These are phyloP conservation scores for Wolfiporia cocos DNA, from an alignment of 1,284 basidiomycete species.

Conservation along the genomic window DNA sequence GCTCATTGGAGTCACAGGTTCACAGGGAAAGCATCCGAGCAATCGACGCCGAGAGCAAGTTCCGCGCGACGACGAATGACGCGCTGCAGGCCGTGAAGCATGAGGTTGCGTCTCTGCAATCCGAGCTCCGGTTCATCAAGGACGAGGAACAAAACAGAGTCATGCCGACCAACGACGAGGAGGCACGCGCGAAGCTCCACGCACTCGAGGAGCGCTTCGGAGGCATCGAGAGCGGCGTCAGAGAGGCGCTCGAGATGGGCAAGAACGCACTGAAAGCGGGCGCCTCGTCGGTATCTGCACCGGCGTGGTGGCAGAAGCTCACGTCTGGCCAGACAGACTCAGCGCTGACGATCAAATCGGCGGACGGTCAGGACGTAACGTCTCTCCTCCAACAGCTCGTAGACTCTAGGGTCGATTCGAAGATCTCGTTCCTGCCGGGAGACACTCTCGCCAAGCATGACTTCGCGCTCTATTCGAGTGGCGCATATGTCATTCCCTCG, in stretches of 20 bases:
- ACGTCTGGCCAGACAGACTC: slow-evolving; percentile 34
- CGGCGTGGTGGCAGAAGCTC: slow-evolving; percentile 57
- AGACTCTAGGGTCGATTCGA: slow-evolving; percentile 63
- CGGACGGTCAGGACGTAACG: slow-evolving; percentile 74
- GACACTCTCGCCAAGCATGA: slow-evolving; percentile 81
- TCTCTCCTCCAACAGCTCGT: slow-evolving; percentile 69
- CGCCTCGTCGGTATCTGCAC: slow-evolving; percentile 27
- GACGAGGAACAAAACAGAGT: slow-evolving; percentile 20
- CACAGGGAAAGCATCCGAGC: slow-evolving; percentile 46
- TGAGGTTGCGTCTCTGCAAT: slow-evolving; percentile 50
- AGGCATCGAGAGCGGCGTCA: slow-evolving; percentile 60
- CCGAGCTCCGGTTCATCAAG: slow-evolving; percentile 36
- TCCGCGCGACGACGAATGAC: slow-evolving; percentile 37
- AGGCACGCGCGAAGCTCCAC: slow-evolving; percentile 47
- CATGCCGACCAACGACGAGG: slow-evolving; percentile 44
- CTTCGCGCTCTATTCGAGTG: slow-evolving; percentile 81
- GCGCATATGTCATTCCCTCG: slow-evolving; percentile 75
- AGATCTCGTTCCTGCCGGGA: slow-evolving; percentile 61
- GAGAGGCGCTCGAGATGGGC: slow-evolving; percentile 62
- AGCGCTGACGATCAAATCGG: slow-evolving; percentile 61
- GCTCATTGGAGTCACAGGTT: slow-evolving; percentile 50
- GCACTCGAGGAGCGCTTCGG: slow-evolving; percentile 58
- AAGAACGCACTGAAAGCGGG: slow-evolving; percentile 41
- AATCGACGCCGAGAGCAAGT: slow-evolving; percentile 47
- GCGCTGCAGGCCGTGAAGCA: slow-evolving; percentile 43